These are phyloP conservation scores for Candida andamanensis DNA, from an alignment of 805 yeast species.

Conservation along the genomic window DNA sequence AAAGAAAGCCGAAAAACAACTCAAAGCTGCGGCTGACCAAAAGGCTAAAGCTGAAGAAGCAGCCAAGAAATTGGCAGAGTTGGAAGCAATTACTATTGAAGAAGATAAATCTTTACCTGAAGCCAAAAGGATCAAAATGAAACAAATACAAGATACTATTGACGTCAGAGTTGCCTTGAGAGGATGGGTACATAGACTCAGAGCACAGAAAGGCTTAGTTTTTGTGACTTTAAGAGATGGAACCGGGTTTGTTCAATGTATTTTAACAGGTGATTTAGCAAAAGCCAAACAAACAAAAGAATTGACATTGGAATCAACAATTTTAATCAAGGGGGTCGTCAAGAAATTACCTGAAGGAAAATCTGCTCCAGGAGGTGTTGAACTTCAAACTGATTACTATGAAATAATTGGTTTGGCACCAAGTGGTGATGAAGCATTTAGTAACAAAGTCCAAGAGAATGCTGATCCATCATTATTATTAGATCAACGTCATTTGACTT, in stretches of 20 bases:
- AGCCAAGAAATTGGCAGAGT: conserved; percentile 70
- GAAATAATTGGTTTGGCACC: conserved; percentile 92
- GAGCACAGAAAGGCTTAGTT: conserved; percentile 87
- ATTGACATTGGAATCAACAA: conserved; percentile 84
- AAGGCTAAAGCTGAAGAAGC: conserved; percentile 55
- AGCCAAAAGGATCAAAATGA: conserved; percentile 66
- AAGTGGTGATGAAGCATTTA: conserved; percentile 89
- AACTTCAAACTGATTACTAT: conserved; percentile 85
- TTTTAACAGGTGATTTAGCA: conserved; percentile 86
- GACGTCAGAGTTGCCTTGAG: conserved; percentile 71
- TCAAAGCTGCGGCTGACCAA: conserved; percentile 54
- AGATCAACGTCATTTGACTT: conserved; percentile 93
- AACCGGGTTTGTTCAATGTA: conserved; percentile 82
- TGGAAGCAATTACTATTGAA: conserved; percentile 62
- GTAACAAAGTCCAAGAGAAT: conserved; percentile 89
- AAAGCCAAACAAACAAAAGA: conserved; percentile 79
- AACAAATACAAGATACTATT: conserved; percentile 46
- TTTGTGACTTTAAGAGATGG: conserved; percentile 95
- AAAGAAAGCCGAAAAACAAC: conserved; percentile 70
- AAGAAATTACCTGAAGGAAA: conserved; percentile 91
- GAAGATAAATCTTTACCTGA: conserved; percentile 71
- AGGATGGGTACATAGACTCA: conserved; percentile 96
- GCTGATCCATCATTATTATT: conserved; percentile 90
- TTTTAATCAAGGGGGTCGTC: conserved; percentile 74
- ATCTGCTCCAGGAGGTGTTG: conserved; percentile 96